These are phyloP conservation scores for Dendryphion nanum DNA, from an alignment of 2,329 filamentous ascomycete genomes.

Conservation along the genomic window DNA sequence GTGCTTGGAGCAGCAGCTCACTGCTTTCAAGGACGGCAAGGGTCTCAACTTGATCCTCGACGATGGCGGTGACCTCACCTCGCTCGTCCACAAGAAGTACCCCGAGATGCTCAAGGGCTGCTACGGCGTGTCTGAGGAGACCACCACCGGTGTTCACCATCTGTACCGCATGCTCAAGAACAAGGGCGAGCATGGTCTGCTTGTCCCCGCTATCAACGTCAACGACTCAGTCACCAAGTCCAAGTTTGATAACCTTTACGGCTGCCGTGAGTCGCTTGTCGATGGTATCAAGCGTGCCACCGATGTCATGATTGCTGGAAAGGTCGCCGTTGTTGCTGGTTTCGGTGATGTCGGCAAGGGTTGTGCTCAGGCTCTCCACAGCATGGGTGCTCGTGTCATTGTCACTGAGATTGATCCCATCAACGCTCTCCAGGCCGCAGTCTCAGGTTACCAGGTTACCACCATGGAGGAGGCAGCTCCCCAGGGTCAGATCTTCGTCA, in stretches of 20 bases:
- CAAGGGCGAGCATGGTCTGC: constrained; percentile 65
- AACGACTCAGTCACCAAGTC: constrained; percentile 99
- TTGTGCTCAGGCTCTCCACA: constrained; percentile 90
- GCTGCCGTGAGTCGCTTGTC: constrained; percentile 96
- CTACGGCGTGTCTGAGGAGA: constrained; percentile 99
- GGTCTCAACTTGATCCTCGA: constrained; percentile 98
- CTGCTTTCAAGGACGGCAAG: constrained; percentile 94
- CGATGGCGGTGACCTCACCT: constrained; percentile 95
- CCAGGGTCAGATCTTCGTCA: constrained; percentile 95
- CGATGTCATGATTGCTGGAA: constrained; percentile 99
- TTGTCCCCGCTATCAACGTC: constrained; percentile 95
- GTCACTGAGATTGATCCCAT: constrained; percentile 98
- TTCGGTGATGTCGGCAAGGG: constrained; percentile 99
- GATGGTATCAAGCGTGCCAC: constrained; percentile 99
- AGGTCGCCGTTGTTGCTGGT: constrained; percentile 95
- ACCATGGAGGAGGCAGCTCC: constrained; percentile 96
- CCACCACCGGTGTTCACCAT: constrained; percentile 99
- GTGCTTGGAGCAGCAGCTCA: constrained; percentile 98
- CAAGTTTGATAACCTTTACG: constrained; percentile 99
- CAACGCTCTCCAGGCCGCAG: constrained; percentile 98
- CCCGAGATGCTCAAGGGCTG: constrained; percentile 97
- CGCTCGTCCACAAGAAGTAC: constrained; percentile 97
- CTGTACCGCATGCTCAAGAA: constrained; percentile 92
- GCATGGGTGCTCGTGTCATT: constrained; percentile 95
- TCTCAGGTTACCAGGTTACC: constrained; percentile 93